Evolutionary conservation across 2,329 filamentous ascomycete genomes (phyloP).

Genomic region (Capronia americana): DNA sequence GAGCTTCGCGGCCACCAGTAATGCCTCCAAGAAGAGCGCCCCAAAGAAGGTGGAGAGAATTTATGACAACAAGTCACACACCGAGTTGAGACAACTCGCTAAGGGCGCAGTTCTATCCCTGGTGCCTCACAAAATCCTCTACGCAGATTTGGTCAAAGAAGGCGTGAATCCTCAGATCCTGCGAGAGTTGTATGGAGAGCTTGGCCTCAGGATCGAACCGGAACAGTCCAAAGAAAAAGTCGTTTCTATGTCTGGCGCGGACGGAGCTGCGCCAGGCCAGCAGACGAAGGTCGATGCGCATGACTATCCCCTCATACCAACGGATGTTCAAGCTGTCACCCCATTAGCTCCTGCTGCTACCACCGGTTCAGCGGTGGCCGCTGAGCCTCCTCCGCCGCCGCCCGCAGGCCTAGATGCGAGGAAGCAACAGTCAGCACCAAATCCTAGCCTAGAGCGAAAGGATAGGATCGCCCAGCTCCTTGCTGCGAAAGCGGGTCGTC

Average conservation of each 20-base stretch:
- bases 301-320: background rate
- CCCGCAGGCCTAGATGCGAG: slow-evolving; percentile 13
- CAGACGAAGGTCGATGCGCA: background rate
- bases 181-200: slow-evolving; percentile 68
- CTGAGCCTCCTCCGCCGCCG: slow-evolving; percentile 9
- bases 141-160: slow-evolving; percentile 74
- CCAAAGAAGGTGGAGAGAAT: slow-evolving; percentile 22
- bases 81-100: slow-evolving; percentile 57
- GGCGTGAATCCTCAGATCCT: slow-evolving; percentile 71
- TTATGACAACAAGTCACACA: slow-evolving; percentile 42
- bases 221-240: slow-evolving; percentile 9
- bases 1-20: slow-evolving; percentile 11
- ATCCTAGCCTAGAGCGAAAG: slow-evolving; percentile 68
- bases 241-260: background rate
- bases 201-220: slow-evolving; percentile 61
- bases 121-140: slow-evolving; percentile 70
- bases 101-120: slow-evolving; percentile 71
- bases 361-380: background rate
- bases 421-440: slow-evolving; percentile 40
- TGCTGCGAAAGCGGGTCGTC: slow-evolving; percentile 72
- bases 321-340: background rate
- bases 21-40: slow-evolving; percentile 2
- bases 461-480: slow-evolving; percentile 78
- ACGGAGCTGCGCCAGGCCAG: background rate
- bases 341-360: background rate